Percentiles rank a stretch among this genome's conserved stretches.
Evolutionary conservation across 768 basidiomycete species (phyloP).

Genomic region (Clavaria fumosa): DNA sequence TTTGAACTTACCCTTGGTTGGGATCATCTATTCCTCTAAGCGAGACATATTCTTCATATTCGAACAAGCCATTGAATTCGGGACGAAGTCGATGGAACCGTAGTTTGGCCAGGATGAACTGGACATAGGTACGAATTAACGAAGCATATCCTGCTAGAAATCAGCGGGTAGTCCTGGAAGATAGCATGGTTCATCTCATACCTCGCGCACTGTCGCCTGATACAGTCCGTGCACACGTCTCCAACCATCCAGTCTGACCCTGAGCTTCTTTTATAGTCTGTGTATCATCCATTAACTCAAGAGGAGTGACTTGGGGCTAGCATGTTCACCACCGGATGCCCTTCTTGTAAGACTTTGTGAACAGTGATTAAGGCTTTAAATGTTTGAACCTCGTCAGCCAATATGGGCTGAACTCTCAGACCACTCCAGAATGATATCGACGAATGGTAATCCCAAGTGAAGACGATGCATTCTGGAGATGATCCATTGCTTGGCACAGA

Average conservation of each 20-base stretch:
- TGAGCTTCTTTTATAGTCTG: slow-evolving; percentile 96
- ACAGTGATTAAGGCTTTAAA: slow-evolving; percentile 97
- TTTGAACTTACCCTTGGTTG: slow-evolving; percentile 75
- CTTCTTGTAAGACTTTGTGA: slow-evolving; percentile 96
- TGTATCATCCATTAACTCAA: slow-evolving; percentile 7
- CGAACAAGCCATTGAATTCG: slow-evolving; percentile 97
- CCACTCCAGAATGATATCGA: slow-evolving; percentile 98
- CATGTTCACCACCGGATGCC: slow-evolving; percentile 69
- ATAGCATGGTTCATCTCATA: slow-evolving; percentile 16
- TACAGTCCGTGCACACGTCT: slow-evolving; percentile 88
- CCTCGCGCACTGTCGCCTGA: slow-evolving; percentile 65
- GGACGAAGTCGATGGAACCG: slow-evolving; percentile 90
- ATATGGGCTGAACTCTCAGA: slow-evolving; percentile 88
- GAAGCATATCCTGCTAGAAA: slow-evolving; percentile 63
- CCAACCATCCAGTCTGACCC: slow-evolving; percentile 93
- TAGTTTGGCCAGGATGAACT: slow-evolving; percentile 89
- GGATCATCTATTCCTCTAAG: slow-evolving; percentile 97
- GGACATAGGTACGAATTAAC: slow-evolving; percentile 89
- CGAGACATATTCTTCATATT: slow-evolving; percentile 97
- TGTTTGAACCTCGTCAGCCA: slow-evolving; percentile 94
- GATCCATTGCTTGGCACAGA: slow-evolving; percentile 10
- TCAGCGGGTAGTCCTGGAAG: slow-evolving; percentile 4
- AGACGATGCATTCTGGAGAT: slow-evolving; percentile 82
- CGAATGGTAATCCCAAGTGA: slow-evolving; percentile 98
- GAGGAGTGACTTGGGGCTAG: not conserved